Conservation (phyloP, 2,329 filamentous ascomycete species). For the Grosmannia clavigera region DNA sequence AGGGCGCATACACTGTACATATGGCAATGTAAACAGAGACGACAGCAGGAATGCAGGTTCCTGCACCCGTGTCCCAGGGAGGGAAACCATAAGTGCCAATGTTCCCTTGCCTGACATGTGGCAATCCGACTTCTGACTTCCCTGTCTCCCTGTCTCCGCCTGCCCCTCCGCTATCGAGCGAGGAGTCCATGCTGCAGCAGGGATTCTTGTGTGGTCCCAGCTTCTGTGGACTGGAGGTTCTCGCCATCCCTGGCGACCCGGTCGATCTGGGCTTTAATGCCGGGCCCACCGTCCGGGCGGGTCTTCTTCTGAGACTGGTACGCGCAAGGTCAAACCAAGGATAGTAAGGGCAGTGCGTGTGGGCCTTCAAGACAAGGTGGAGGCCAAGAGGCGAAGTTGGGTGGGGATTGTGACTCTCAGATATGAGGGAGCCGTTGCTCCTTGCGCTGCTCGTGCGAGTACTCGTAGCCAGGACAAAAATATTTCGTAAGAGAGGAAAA, state of each 20-base stretch:
- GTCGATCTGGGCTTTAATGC: slow-evolving; percentile 9
- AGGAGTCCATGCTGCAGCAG: neutral
- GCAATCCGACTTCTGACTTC: neutral
- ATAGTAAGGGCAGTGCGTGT: neutral
- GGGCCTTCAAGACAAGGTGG: neutral
- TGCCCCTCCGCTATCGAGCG: neutral
- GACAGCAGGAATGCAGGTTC: neutral
- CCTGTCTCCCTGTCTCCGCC: neutral
- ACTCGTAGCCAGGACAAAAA: neutral
- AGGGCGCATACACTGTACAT: neutral
- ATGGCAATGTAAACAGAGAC: neutral
- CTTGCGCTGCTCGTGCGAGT: neutral
- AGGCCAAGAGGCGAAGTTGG: neutral
- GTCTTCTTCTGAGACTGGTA: neutral
- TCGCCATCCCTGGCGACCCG: neutral
- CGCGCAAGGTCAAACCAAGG: neutral
- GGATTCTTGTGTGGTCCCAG: neutral
- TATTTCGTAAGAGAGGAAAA: neutral
- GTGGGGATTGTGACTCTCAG: neutral
- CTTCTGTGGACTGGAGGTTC: neutral
- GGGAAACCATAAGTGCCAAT: neutral
- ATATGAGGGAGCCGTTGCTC: neutral
- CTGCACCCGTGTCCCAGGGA: neutral
- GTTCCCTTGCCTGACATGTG: neutral
- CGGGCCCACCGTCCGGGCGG: slow-evolving; percentile 6